Evolutionary conservation across 2,329 filamentous ascomycete species (phyloP).

Genomic region (Sodiomyces alkalinus): DNA sequence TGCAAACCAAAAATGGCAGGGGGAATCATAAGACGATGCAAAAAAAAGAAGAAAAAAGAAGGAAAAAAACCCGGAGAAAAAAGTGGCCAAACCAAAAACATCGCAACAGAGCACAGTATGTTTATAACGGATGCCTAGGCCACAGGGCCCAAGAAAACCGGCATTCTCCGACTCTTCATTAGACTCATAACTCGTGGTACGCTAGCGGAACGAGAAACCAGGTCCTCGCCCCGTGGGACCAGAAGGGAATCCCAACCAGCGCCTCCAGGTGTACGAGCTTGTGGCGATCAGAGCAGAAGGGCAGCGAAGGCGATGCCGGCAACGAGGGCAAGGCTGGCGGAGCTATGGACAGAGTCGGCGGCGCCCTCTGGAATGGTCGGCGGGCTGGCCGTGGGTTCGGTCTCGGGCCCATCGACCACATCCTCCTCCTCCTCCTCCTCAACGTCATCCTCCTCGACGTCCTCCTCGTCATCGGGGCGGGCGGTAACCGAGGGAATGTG

Average conservation of each 20-base stretch:
- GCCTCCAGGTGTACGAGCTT: constrained; percentile 6
- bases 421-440: constrained; percentile 9
- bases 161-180: constrained; percentile 4
- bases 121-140: no score
- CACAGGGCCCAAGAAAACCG: no score
- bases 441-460: no score
- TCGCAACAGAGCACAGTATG: constrained; percentile 6
- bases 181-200: constrained; percentile 8
- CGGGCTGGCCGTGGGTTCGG: constrained; percentile 4
- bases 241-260: constrained; percentile 1
- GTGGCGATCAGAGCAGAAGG: constrained; percentile 5
- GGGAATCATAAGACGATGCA: constrained; percentile 6
- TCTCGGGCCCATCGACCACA: not conserved
- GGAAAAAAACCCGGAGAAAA: no score
- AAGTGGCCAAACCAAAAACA: constrained; percentile 6
- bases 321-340: constrained; percentile 5
- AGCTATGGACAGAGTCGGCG: constrained; percentile 4
- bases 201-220: no score
- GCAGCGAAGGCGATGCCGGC: constrained; percentile 6
- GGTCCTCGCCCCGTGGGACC: no score
- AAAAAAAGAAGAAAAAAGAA: no score
- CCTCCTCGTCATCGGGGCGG: not conserved
- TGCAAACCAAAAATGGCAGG: no score
- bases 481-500: not conserved
- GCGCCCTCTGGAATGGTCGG: not conserved